Conservation (phyloP, 2,329 filamentous ascomycete species). For the Diplocarpon mali region DNA sequence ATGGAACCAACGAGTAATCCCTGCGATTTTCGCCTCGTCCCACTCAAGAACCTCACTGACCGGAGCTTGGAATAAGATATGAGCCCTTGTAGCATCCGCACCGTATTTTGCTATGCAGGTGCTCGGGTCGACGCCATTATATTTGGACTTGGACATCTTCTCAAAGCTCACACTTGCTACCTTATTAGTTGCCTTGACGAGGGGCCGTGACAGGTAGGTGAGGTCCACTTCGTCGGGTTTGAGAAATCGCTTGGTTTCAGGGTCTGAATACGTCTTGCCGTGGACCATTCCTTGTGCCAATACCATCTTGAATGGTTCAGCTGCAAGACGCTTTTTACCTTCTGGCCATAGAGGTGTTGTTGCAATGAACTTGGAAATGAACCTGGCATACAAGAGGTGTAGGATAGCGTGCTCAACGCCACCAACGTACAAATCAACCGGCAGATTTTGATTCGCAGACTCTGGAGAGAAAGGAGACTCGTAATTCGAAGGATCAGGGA, state of each 20-base stretch:
- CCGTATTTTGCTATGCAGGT: conserved; percentile 63
- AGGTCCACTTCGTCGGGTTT: conserved; percentile 64
- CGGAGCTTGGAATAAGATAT: conserved; percentile 82
- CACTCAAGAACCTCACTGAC: conserved; percentile 77
- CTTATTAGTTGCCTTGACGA: conserved; percentile 49
- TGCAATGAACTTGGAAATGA: conserved; percentile 79
- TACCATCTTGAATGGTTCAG: conserved; percentile 73
- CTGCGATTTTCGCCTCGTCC: conserved; percentile 74
- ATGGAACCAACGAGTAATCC: conserved; percentile 70
- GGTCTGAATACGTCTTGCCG: conserved; percentile 70
- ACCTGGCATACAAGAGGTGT: conserved; percentile 79
- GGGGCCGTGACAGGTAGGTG: conserved; percentile 42
- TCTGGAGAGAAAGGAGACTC: conserved; percentile 49
- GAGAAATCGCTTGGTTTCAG: conserved; percentile 63
- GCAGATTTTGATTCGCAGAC: conserved; percentile 45
- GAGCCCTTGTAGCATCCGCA: conserved; percentile 72
- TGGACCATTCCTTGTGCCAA: conserved; percentile 92
- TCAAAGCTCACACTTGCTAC: conserved; percentile 58
- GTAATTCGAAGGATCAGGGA: conserved; percentile 58
- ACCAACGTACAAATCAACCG: conserved; percentile 81
- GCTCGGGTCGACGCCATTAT: conserved; percentile 80
- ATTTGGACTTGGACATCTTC: conserved; percentile 93
- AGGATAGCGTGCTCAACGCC: conserved; percentile 87
- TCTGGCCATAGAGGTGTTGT: conserved; percentile 38
- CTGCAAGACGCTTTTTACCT: conserved; percentile 31